Percentiles rank a stretch among this genome's conserved stretches.
phyloP scores from a whole-genome alignment of 1,284 basidiomycete species.

The Neonothopanus nambi region DNA sequence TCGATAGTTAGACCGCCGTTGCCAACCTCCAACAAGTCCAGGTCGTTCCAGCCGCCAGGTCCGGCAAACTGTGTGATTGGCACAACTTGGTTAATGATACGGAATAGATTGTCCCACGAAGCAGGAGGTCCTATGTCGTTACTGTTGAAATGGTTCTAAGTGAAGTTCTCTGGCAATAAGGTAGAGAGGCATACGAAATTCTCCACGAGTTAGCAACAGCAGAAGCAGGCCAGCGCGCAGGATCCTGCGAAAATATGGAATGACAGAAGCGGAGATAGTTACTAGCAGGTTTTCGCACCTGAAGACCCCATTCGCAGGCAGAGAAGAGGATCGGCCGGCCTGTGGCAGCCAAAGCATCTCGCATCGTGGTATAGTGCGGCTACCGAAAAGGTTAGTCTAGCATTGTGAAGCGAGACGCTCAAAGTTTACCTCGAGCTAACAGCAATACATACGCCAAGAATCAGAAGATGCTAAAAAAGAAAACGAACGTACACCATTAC shows the following conservation, averaged over 20 bases:
- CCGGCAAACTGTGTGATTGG: constrained; percentile 47
- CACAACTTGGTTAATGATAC: constrained; percentile 52
- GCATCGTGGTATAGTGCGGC: constrained; percentile 51
- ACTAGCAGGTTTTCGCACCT: constrained; percentile 15
- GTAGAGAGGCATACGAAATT: constrained; percentile 37
- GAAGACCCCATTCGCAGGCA: constrained; percentile 56
- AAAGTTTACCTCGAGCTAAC: constrained; percentile 34
- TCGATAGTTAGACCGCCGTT: constrained; percentile 40
- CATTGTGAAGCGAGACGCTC: background rate
- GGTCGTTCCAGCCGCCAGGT: constrained; percentile 46
- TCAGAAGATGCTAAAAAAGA: constrained; percentile 4
- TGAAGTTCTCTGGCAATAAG: background rate
- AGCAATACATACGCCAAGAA: constrained; percentile 13
- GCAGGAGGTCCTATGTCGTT: constrained; percentile 50
- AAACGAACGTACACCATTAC: constrained; percentile 20
- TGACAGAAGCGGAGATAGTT: background rate
- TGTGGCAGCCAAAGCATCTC: constrained; percentile 46
- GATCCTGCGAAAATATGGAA: constrained; percentile 33
- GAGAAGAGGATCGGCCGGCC: constrained; percentile 52
- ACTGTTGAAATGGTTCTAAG: constrained; percentile 25
- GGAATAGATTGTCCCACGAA: constrained; percentile 46
- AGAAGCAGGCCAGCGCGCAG: constrained; percentile 47
- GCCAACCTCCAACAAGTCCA: constrained; percentile 51
- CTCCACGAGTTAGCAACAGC: constrained; percentile 50
- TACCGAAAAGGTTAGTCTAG: constrained; percentile 19